Evolutionary conservation across 2,329 filamentous ascomycete species (phyloP).

Genomic region (Epicoccum nigrum): DNA sequence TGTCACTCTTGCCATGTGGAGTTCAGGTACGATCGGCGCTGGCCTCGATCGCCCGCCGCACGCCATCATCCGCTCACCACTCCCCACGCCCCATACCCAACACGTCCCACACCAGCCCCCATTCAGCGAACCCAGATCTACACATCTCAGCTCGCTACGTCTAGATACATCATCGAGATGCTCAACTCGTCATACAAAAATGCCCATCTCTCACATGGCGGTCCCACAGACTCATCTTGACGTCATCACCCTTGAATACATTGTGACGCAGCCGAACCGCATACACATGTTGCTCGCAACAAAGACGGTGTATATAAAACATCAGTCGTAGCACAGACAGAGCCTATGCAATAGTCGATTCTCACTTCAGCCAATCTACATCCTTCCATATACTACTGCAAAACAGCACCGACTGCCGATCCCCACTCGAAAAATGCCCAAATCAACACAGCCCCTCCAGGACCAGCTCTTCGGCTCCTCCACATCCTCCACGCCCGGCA

Average conservation of each 20-base stretch:
- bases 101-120: slow-evolving; percentile 1
- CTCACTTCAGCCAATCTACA: no score
- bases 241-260: slow-evolving; percentile 18
- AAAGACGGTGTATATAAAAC: slow-evolving; percentile 4
- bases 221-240: slow-evolving; percentile 17
- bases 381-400: no score
- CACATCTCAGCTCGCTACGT: slow-evolving; percentile 9
- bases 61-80: slow-evolving; percentile 1
- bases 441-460: slow-evolving; percentile 30
- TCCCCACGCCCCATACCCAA: background rate
- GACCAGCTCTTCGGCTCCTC: slow-evolving; percentile 27
- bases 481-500: slow-evolving; percentile 19
- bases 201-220: slow-evolving; percentile 1
- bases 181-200: slow-evolving; percentile 18
- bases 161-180: slow-evolving; percentile 17
- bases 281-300: no score
- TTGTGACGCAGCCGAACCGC: slow-evolving; percentile 14
- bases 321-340: background rate
- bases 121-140: slow-evolving; percentile 11
- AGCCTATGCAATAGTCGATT: no score
- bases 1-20: slow-evolving; percentile 1
- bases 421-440: no score
- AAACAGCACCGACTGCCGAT: no score
- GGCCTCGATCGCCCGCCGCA: background rate
- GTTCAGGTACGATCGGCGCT: slow-evolving; percentile 1